phyloP scores from a whole-genome alignment of 345 rosid species.

The Angophora floribunda region DNA sequence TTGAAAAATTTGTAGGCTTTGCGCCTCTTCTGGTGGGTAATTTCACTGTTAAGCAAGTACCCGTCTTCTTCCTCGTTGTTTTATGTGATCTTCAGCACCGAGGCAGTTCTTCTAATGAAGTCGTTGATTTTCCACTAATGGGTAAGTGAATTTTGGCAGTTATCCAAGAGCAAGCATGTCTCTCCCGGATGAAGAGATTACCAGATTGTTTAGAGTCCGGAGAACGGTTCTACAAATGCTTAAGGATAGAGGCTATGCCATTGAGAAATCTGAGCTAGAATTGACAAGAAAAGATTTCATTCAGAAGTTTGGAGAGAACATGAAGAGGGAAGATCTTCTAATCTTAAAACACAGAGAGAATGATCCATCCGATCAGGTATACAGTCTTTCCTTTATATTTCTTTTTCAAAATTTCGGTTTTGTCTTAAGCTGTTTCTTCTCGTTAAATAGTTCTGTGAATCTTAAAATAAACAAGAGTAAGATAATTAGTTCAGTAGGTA shows the following conservation, averaged over 20 bases:
- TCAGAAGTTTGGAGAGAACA: constrained; percentile 26
- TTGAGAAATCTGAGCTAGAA: constrained; percentile 32
- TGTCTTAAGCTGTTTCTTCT: background rate
- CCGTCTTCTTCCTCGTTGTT: background rate
- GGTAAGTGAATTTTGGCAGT: background rate
- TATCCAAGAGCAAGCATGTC: constrained; percentile 5
- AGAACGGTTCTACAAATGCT: constrained; percentile 51
- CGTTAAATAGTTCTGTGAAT: background rate
- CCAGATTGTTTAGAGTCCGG: constrained; percentile 38
- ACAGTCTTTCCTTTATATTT: background rate
- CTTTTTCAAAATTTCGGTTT: background rate
- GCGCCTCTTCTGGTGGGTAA: background rate
- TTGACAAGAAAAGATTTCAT: constrained; percentile 40
- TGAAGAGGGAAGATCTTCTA: constrained; percentile 37
- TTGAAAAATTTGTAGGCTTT: background rate
- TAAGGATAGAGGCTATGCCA: constrained; percentile 36
- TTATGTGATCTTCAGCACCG: background rate
- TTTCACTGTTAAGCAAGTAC: background rate
- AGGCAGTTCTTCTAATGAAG: background rate
- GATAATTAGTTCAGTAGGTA: background rate
- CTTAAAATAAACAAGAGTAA: background rate
- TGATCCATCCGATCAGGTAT: constrained; percentile 38
- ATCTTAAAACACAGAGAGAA: constrained; percentile 10
- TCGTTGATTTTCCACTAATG: background rate
- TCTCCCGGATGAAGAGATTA: constrained; percentile 29